phyloP scores from a whole-genome alignment of 768 basidiomycete species.

The Macrolepiota dolichaula region DNA sequence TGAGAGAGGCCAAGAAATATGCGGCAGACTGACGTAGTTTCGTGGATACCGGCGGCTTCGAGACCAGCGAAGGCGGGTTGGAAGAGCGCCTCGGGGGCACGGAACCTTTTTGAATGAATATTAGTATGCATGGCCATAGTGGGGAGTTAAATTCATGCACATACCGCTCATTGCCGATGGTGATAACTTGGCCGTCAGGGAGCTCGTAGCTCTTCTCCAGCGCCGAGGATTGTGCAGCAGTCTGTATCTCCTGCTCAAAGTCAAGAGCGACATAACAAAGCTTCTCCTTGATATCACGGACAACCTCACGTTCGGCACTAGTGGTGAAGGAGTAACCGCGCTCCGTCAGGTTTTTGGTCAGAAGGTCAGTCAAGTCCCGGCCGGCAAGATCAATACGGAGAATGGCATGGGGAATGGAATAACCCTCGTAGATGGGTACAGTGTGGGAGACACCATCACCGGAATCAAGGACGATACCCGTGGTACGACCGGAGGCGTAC shows the following conservation, averaged over 20 bases:
- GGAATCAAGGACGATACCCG: conserved; percentile 92
- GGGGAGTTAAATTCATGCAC: conserved; percentile 62
- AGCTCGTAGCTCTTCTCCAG: conserved; percentile 94
- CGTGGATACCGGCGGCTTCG: conserved; percentile 89
- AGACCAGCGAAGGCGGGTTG: conserved; percentile 88
- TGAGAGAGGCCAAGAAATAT: conserved; percentile 6
- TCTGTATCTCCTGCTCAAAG: conserved; percentile 91
- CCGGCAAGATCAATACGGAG: conserved; percentile 90
- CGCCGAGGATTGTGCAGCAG: conserved; percentile 83
- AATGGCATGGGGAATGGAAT: conserved; percentile 90
- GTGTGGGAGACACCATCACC: conserved; percentile 97
- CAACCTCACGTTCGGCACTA: conserved; percentile 90
- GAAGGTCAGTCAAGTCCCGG: conserved; percentile 82
- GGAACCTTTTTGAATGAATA: conserved; percentile 62
- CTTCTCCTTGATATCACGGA: conserved; percentile 97
- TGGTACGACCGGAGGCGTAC: conserved; percentile 94
- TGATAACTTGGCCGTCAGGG: conserved; percentile 92
- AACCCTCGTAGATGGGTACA: conserved; percentile 95
- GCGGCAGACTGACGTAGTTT: conserved; percentile 64
- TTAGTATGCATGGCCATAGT: conserved; percentile 45
- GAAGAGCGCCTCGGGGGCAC: conserved; percentile 92
- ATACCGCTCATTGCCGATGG: conserved; percentile 88
- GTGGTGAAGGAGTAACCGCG: conserved; percentile 94
- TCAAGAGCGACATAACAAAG: conserved; percentile 94
- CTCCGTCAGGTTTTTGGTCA: conserved; percentile 85